Evolutionary conservation across 495 filamentous ascomycete species (phyloP).

Genomic region (Stereocaulon alpinum): DNA sequence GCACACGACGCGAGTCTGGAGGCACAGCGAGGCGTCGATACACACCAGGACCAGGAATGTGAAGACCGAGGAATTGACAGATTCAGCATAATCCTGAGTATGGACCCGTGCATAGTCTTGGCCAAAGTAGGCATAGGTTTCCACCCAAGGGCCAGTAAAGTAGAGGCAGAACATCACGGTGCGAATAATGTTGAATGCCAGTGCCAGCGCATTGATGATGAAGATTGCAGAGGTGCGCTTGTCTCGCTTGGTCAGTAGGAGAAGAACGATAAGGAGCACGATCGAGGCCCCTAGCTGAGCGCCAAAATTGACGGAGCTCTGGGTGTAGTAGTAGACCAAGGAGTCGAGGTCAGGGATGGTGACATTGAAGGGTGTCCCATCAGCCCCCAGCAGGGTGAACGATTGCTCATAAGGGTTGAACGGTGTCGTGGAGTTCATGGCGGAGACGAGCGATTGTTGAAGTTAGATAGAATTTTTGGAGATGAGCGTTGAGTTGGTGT

Average conservation of each 20-base stretch:
- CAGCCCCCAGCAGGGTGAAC: constrained; percentile 40
- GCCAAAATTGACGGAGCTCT: constrained; percentile 57
- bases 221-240: constrained; percentile 54
- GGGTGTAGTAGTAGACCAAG: constrained; percentile 40
- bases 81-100: constrained; percentile 36
- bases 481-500: neutral
- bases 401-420: constrained; percentile 52
- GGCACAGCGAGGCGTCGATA: constrained; percentile 54
- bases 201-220: constrained; percentile 50
- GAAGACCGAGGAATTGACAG: constrained; percentile 43
- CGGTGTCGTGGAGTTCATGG: constrained; percentile 18
- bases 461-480: neutral
- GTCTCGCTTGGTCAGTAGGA: constrained; percentile 50
- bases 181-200: constrained; percentile 51
- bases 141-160: constrained; percentile 46
- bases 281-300: constrained; percentile 64
- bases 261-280: constrained; percentile 53
- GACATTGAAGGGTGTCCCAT: constrained; percentile 45
- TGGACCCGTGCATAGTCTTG: constrained; percentile 46
- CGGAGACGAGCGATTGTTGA: neutral
- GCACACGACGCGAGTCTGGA: constrained; percentile 63
- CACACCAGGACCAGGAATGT: constrained; percentile 47
- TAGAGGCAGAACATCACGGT: constrained; percentile 48
- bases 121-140: constrained; percentile 49
- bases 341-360: constrained; percentile 38